Evolutionary conservation across 768 basidiomycete genomes (phyloP), one percentile per base, ranked within the genome.

Genomic region (Steccherinum ochraceum): DNA sequence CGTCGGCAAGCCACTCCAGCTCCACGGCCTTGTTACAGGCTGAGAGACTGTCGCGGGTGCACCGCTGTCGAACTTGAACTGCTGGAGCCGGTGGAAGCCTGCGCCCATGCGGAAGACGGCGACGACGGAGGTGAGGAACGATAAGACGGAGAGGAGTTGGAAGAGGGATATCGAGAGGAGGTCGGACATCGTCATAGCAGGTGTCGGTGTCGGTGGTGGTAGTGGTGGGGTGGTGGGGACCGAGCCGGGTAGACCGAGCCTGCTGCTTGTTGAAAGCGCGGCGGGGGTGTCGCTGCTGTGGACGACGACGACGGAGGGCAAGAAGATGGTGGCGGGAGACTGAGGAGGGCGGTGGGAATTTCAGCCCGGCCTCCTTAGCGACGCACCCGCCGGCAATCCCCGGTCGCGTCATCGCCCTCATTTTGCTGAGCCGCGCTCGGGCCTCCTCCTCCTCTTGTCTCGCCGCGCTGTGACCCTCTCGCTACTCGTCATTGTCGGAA

Each of bases 21-120:
- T 60, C 63, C 63, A 64, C 55, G 58, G 51, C 58, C 60, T 27
- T 50, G 39, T 42, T 24, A 48, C 52, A 21, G 56, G 50, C 13
- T 46, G 41, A 35, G 49, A 48, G 11, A 43, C n/a, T 7, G 41
- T 43, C 11, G 35, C 35, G 11, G 35, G 11, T 39, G 35, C 35
- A 20, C 55, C 52, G 4, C 54, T 49, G 4, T 54, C 56, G 26
- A 61, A 52, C 45, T 56, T 45, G 24, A 49, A 49, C 27, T 58
- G 56, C 10, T 54, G 53, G n/a, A 60, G 49, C 25, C 59, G 59
- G 48, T 61, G 54, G 5, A 64, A 46, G 41, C 56, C 63, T 3
- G 62, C 54, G 42, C 61, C 61, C 27, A 60, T 39, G 51, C 57
- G 35, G 54, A 54, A 18, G 53, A 58, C 30, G 56, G 59, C 40